Evolutionary conservation across 169 alveolate species (phyloP).

Genomic region (Eimeria necatrix): DNA sequence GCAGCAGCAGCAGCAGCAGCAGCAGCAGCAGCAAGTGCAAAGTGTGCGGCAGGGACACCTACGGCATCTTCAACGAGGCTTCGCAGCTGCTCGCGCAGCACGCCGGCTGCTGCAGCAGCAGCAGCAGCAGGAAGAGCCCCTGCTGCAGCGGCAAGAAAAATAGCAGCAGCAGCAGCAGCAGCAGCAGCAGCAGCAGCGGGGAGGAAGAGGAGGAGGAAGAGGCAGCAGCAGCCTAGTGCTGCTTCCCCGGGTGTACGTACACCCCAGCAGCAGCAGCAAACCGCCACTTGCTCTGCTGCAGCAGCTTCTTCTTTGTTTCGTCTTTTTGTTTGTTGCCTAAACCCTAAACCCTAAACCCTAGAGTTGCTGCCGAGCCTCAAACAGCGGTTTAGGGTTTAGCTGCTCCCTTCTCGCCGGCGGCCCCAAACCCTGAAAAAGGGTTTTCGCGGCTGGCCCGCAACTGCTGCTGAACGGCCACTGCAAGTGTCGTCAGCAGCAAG

Average conservation of each 20-base stretch:
- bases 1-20: too few relatives aligned
- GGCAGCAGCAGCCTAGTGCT: background rate
- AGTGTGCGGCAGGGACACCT: constrained; percentile 74
- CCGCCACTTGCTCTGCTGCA: too few relatives aligned
- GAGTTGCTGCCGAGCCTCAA: too few relatives aligned
- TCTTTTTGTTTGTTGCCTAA: too few relatives aligned
- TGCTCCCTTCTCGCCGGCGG: too few relatives aligned
- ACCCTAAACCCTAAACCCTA: background rate
- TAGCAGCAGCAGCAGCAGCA: constrained; percentile 8
- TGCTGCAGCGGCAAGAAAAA: background rate
- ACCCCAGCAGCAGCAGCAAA: background rate
- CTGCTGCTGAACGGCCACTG: too few relatives aligned
- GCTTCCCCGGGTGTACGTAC: background rate
- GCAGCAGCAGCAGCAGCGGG: background rate
- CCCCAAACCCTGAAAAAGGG: too few relatives aligned
- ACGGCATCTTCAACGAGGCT: constrained; percentile 76
- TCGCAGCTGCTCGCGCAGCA: background rate
- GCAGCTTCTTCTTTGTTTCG: too few relatives aligned
- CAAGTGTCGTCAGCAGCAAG: too few relatives aligned
- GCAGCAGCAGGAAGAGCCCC: background rate
- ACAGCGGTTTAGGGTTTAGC: too few relatives aligned
- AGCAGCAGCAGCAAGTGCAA: constrained; percentile 78
- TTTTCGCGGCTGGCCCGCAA: too few relatives aligned
- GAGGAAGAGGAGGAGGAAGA: background rate
- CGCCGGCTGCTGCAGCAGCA: background rate